Base-by-base conservation (phyloP, 2,329 filamentous ascomycete species). In the Botrytis deweyae region DNA sequence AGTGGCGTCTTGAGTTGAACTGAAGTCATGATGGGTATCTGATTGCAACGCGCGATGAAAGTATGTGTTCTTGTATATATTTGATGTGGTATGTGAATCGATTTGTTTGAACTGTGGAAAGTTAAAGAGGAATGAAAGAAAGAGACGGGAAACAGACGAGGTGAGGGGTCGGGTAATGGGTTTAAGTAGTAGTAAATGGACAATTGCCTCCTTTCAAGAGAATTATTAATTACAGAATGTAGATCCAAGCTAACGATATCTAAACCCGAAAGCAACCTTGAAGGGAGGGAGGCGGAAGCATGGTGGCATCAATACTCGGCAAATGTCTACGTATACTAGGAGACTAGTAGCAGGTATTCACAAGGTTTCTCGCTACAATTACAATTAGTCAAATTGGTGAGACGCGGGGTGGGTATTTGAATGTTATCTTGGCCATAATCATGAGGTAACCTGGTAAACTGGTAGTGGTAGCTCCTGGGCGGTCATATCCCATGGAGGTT, bases 1-100 rank as follows among this genome's bases (percentile, higher is more conserved):
- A 76, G 73, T 68, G 81, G 80, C 74, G 81, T 82, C 25, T 75
- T 72, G 66, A 81, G 78, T 55, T 78, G 67, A 46, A 77, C 72
- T 25, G 79, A 77, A 74, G 77, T 76, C 79, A 80, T 80, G 42
- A 70, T 77, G 76, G 74, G 29, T 64, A 64, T 44, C 25, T 67
- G 29, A 22, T 64, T 71, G 33, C 10, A 22, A 67, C 7, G 10
- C 38, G 25, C 38, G 62, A 44, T 36, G 63, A 29, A 49, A 40
- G 7, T 64, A 38, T 25, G 12, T 25, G 2, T 33, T 42, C 18
- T 70, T 18, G 42, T 14, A 40, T 67, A 44, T 55, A 38, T n/a
- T 38, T 55, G 18, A 49, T 8, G n/a, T 22, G 46, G 2, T 20
- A n/a, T 44, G 22, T 44, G 58, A 33, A 12, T 20, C 33, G 42